Evolutionary conservation across 2,329 filamentous ascomycete genomes (phyloP).

Genomic region (Neurospora sp.): DNA sequence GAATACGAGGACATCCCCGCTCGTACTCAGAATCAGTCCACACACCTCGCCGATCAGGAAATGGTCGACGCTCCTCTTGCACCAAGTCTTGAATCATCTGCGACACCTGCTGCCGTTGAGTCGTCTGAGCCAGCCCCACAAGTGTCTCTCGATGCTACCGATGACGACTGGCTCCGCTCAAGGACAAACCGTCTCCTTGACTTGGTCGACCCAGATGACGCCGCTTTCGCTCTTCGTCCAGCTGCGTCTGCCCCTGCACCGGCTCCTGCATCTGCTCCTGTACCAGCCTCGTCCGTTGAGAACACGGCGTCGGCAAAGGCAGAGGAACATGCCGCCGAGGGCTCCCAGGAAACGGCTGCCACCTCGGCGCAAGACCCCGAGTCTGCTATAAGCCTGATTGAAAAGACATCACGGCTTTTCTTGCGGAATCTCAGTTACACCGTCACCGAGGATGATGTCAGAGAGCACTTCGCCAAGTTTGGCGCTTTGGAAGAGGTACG

Average conservation of each 20-base stretch:
- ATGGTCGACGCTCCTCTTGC: constrained; percentile 6
- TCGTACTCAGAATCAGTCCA: constrained; percentile 39
- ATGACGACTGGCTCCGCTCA: constrained; percentile 86
- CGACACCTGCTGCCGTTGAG: constrained; percentile 9
- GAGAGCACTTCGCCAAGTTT: constrained; percentile 59
- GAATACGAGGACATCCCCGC: constrained; percentile 61
- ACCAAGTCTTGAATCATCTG: constrained; percentile 3
- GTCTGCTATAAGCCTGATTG: constrained; percentile 49
- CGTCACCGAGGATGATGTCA: constrained; percentile 66
- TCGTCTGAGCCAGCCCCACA: constrained; percentile 7
- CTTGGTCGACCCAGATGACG: constrained; percentile 65
- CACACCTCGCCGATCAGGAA: constrained; percentile 7
- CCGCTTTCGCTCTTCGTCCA: constrained; percentile 17
- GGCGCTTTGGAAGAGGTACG: constrained; percentile 83
- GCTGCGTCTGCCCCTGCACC: constrained; percentile 11
- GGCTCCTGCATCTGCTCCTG: constrained; percentile 7
- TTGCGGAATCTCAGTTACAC: constrained; percentile 81
- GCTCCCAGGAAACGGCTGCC: constrained; percentile 19
- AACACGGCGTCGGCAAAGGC: constrained; percentile 15
- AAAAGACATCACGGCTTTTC: constrained; percentile 69
- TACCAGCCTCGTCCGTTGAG: constrained; percentile 6
- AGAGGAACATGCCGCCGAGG: constrained; percentile 9
- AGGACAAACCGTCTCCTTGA: constrained; percentile 80
- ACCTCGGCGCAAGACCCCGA: constrained; percentile 26
- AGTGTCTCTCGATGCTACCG: constrained; percentile 40